These are phyloP conservation scores for Lactarius pseudohatsudake DNA, from an alignment of 768 basidiomycete genomes.

Conservation along the genomic window DNA sequence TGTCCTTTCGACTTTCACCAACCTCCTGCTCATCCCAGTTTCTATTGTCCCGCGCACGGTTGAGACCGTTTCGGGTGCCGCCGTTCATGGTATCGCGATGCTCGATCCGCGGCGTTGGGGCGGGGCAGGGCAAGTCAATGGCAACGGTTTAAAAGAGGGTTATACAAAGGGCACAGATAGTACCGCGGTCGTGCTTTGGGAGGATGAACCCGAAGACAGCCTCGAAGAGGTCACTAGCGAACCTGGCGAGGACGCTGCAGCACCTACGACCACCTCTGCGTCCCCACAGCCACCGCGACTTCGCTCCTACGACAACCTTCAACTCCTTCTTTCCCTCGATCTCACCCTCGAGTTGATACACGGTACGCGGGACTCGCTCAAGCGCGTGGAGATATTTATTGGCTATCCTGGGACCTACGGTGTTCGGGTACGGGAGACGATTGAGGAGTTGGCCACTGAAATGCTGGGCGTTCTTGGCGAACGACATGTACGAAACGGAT, in stretches of 20 bases:
- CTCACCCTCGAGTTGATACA: conserved; percentile 91
- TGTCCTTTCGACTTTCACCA: conserved; percentile 88
- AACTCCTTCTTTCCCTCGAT: conserved; percentile 89
- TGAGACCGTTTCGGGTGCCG: conserved; percentile 66
- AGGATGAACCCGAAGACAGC: conserved; percentile 23
- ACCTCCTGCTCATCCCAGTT: conserved; percentile 86
- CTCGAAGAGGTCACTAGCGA: conserved; percentile 16
- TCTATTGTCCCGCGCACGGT: conserved; percentile 88
- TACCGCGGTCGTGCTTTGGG: conserved; percentile 26
- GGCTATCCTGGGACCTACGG: conserved; percentile 88
- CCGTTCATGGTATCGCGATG: conserved; percentile 85
- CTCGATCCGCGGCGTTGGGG: conserved; percentile 88
- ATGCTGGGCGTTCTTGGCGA: conserved; percentile 76
- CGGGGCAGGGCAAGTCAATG: conserved; percentile 37
- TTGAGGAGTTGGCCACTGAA: conserved; percentile 91
- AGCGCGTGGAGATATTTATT: conserved; percentile 88
- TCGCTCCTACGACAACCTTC: conserved; percentile 54
- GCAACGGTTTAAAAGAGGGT: conserved; percentile 24
- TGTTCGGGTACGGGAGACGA: conserved; percentile 82
- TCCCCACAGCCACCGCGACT: conserved; percentile 31
- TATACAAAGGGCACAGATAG: conserved; percentile 24
- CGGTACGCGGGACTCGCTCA: conserved; percentile 85
- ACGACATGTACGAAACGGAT: conserved; percentile 79
- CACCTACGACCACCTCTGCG: conserved; percentile 28
- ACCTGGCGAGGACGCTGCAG: conserved; percentile 22